These are phyloP conservation scores for Pseudonitzschia multiseries DNA, from an alignment of 108 stramenopile species.

Conservation along the genomic window DNA sequence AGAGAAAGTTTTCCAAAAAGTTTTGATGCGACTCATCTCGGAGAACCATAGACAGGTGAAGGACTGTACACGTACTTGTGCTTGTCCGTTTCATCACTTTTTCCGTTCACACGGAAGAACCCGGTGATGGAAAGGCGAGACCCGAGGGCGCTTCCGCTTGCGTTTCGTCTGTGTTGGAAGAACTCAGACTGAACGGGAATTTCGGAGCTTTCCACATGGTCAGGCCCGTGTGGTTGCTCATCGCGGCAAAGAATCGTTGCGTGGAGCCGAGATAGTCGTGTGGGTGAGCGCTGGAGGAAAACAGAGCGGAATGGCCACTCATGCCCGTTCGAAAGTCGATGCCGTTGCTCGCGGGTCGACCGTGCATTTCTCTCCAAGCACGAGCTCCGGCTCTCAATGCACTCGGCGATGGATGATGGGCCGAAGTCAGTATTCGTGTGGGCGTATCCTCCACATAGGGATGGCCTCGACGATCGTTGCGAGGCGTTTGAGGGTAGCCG, in stretches of 20 bases:
- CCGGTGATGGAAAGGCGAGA: constrained; percentile 6
- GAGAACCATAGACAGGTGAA: no score
- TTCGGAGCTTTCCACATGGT: constrained; percentile 48
- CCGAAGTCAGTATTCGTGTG: constrained; percentile 46
- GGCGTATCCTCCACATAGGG: constrained; percentile 41
- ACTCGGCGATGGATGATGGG: constrained; percentile 52
- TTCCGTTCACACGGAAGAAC: not conserved
- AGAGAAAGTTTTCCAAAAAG: not conserved
- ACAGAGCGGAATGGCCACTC: constrained; percentile 68
- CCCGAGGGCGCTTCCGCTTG: not conserved
- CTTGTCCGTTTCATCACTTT: not conserved
- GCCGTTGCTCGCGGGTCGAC: constrained; percentile 32
- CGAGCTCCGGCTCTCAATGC: constrained; percentile 45
- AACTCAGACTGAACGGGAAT: constrained; percentile 8
- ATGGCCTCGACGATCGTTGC: constrained; percentile 47
- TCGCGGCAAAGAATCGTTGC: constrained; percentile 37
- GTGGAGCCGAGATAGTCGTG: constrained; percentile 51
- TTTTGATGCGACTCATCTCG: no score
- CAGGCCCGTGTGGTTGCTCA: constrained; percentile 68
- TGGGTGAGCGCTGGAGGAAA: constrained; percentile 57
- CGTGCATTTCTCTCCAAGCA: constrained; percentile 45
- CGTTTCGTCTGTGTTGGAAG: not conserved
- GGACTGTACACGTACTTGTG: no score
- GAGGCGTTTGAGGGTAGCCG: constrained; percentile 55
- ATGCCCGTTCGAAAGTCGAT: constrained; percentile 77